phyloP scores from a whole-genome alignment of 305 asterid species.

The Fraxinus angustifolia region DNA sequence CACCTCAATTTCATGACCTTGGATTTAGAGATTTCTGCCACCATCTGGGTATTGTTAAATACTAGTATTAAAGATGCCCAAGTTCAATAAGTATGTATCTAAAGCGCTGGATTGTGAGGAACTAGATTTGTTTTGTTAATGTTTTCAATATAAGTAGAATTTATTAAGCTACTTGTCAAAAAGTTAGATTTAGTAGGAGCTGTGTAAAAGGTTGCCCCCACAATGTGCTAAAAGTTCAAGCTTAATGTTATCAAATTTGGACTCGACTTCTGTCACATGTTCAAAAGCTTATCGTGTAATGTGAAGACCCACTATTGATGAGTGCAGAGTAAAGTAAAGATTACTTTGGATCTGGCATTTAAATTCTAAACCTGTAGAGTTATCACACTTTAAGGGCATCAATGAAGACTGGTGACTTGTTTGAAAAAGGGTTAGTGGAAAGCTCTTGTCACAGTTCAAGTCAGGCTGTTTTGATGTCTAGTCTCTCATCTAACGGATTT shows the following conservation, averaged over 20 bases:
- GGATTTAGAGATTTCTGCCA: not conserved
- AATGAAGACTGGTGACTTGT: not conserved
- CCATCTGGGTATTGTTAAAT: not conserved
- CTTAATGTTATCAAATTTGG: constrained; percentile 7
- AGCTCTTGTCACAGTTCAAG: not conserved
- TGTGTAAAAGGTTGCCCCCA: not conserved
- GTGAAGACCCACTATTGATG: not conserved
- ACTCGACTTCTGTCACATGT: not conserved
- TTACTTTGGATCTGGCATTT: constrained; percentile 3
- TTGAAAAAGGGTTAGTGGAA: not conserved
- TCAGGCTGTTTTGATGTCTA: constrained; percentile 1
- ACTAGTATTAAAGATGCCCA: not conserved
- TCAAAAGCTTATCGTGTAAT: constrained; percentile 11
- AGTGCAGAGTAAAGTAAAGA: constrained; percentile 3
- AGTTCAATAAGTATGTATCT: not conserved
- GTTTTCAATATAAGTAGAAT: constrained; percentile 5
- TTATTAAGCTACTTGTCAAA: not conserved
- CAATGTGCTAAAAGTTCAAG: constrained; percentile 10
- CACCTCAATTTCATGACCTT: not conserved
- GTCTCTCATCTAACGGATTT: not conserved
- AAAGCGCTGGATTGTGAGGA: not conserved
- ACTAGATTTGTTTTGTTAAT: not conserved
- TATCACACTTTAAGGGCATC: constrained; percentile 8
- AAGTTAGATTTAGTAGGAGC: not conserved
- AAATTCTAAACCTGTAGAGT: constrained; percentile 6